These are phyloP conservation scores for Colletotrichum neosansevieriae DNA, from an alignment of 2,329 filamentous ascomycete species.

Conservation along the genomic window DNA sequence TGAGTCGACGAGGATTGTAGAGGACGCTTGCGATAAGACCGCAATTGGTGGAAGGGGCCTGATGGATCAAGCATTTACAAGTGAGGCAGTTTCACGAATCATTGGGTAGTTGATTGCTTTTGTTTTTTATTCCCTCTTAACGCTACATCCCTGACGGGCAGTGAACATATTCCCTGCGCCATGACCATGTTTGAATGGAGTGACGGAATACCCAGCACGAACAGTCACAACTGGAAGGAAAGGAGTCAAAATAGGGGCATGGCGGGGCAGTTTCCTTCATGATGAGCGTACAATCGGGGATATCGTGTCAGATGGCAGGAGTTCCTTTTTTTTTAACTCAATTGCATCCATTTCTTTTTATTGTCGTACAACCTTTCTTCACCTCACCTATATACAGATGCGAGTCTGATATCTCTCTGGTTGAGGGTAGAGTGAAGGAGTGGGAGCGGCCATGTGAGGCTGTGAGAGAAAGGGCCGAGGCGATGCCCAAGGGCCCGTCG, in stretches of 20 bases:
- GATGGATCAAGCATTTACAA: slow-evolving; percentile 46
- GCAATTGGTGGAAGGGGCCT: neutral
- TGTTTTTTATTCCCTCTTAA: slow-evolving; percentile 35
- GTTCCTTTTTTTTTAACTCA: slow-evolving; percentile 9
- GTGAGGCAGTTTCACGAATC: slow-evolving; percentile 24
- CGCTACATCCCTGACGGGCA: slow-evolving; percentile 36
- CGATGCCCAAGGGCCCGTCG: too few species aligned
- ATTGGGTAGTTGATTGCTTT: slow-evolving; percentile 39
- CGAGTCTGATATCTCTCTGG: slow-evolving; percentile 3
- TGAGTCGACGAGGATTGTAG: slow-evolving; percentile 60
- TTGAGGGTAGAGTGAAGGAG: neutral
- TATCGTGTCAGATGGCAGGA: slow-evolving; percentile 4
- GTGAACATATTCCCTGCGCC: slow-evolving; percentile 31
- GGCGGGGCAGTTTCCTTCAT: slow-evolving; percentile 37
- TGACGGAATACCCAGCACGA: slow-evolving; percentile 40
- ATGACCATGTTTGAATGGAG: slow-evolving; percentile 41
- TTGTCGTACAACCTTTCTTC: slow-evolving; percentile 23
- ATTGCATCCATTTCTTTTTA: slow-evolving; percentile 33
- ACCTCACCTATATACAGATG: slow-evolving; percentile 33
- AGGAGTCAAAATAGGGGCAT: slow-evolving; percentile 40
- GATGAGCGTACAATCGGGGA: slow-evolving; percentile 24
- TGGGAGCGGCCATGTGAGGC: neutral
- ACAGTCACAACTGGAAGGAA: slow-evolving; percentile 37
- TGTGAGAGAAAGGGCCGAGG: neutral
- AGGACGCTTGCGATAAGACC: neutral